Evolutionary conservation across 1,284 basidiomycete species (phyloP), one percentile per base, ranked within the genome.

Genomic region (Sanguinoderma infundibulare): DNA sequence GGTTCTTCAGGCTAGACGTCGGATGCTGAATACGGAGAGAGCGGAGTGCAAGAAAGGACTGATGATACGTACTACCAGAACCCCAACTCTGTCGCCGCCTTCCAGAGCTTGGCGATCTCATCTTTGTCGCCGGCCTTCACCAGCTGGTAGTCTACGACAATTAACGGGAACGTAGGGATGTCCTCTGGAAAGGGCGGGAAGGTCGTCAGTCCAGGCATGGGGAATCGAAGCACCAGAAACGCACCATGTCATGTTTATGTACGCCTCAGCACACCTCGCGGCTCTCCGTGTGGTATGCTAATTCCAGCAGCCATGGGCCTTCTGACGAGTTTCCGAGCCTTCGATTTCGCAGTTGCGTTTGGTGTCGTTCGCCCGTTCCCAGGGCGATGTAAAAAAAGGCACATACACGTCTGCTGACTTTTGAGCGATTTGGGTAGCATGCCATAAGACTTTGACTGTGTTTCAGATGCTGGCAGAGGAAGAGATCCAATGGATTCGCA

Each of bases 81-180:
- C 9, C 74, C 74, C 0, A 75, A 68, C 51, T 72, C 61, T 8
- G 74, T 75, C 3, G 73, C 71, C 12, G 74, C 74, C 35, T 73
- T 62, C 74, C 74, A 75, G 1, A 76, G 66, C 56, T 62, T 68
- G 39, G 70, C 64, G 14, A 73, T 69, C 59, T 77, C 75, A 0
- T 58, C 47, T 35, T 62, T 35, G 39, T 76, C 71, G 10, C 68
- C 60, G 3, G 67, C 62, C 7, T 61, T 60, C 20, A 79, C 42
- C 22, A 72, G 68, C 51, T 68, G 57, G 56, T 73, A 79, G 68
- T 78, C 77, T 30, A 78, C 68, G 24, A 79, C 69, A 34, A 75
- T 69, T 2, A 79, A 65, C 1, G 76, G 75, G 46, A 74, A 72
- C 17, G 73, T 74, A 1, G 73, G 69, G 9, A 76, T 69, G 61